A percentile compares a stretch with the other conserved stretches of the same genome.
Evolutionary conservation across 2,329 filamentous ascomycete genomes (phyloP).

Genomic region (Xylariaceae sp.): DNA sequence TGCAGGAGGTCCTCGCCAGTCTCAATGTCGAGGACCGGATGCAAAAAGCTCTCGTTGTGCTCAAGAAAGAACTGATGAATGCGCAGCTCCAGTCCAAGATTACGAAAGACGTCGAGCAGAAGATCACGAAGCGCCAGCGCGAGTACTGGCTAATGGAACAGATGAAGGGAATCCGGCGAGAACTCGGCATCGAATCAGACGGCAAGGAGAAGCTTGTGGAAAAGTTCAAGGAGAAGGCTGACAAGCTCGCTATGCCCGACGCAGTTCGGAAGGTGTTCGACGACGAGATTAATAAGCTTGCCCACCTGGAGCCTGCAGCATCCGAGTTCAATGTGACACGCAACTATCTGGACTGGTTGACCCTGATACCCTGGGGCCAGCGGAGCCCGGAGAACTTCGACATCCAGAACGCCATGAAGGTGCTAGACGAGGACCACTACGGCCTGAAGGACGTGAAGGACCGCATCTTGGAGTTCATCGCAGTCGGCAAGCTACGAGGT

Average conservation of each 20-base stretch:
- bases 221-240: conserved; percentile 92
- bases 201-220: conserved; percentile 98
- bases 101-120: conserved; percentile 92
- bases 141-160: conserved; percentile 99
- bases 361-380: conserved; percentile 95
- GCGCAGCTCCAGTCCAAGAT: conserved; percentile 96
- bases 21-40: conserved; percentile 89
- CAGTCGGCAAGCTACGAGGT: conserved; percentile 91
- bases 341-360: conserved; percentile 98
- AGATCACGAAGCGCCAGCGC: conserved; percentile 93
- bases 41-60: conserved; percentile 81
- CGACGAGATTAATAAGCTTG: conserved; percentile 94
- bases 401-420: conserved; percentile 82
- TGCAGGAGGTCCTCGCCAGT: conserved; percentile 85
- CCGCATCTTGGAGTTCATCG: conserved; percentile 95
- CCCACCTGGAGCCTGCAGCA: conserved; percentile 88
- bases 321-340: conserved; percentile 98
- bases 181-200: conserved; percentile 93
- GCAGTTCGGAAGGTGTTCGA: conserved; percentile 96
- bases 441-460: conserved; percentile 98
- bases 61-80: conserved; percentile 99
- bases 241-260: conserved; percentile 93
- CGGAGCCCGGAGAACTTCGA: conserved; percentile 94
- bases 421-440: conserved; percentile 94
- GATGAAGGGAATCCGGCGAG: conserved; percentile 96